A percentile compares a stretch with the other conserved stretches of the same genome.
These are phyloP conservation scores for Infundibulicybe gibba DNA, from an alignment of 768 basidiomycete species.

Conservation along the genomic window DNA sequence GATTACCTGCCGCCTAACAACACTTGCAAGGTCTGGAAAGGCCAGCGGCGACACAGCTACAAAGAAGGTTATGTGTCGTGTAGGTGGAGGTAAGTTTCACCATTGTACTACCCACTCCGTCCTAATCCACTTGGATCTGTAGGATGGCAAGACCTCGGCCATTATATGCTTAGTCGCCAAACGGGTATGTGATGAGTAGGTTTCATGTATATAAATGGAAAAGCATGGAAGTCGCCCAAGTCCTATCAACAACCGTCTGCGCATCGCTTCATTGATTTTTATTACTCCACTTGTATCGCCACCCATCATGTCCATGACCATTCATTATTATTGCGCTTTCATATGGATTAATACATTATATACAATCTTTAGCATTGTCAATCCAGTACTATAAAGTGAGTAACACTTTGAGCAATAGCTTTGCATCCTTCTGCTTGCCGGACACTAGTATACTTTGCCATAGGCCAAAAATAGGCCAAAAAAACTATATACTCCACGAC, in stretches of 20 bases:
- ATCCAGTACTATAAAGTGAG: no score
- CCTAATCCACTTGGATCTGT: constrained; percentile 7
- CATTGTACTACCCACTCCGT: not conserved
- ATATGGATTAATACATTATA: constrained; percentile 15
- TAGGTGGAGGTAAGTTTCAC: constrained; percentile 69
- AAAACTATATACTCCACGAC: no score
- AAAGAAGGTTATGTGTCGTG: constrained; percentile 90
- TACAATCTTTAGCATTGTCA: not conserved
- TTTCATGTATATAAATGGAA: constrained; percentile 4
- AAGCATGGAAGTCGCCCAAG: constrained; percentile 4
- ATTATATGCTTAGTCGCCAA: constrained; percentile 76
- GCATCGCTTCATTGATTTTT: constrained; percentile 12
- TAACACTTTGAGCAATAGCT: no score
- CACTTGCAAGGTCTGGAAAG: constrained; percentile 60
- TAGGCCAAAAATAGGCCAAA: no score
- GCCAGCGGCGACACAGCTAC: constrained; percentile 47
- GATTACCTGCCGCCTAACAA: constrained; percentile 77
- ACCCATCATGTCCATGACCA: constrained; percentile 11
- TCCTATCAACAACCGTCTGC: no score
- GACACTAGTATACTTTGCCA: no score
- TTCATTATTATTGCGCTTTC: constrained; percentile 14
- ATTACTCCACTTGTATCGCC: constrained; percentile 19
- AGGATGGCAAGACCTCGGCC: constrained; percentile 80
- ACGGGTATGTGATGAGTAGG: constrained; percentile 47
- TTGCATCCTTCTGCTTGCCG: no score